These are phyloP conservation scores for Boletus mariae DNA, from an alignment of 1,284 basidiomycete species.

Conservation along the genomic window DNA sequence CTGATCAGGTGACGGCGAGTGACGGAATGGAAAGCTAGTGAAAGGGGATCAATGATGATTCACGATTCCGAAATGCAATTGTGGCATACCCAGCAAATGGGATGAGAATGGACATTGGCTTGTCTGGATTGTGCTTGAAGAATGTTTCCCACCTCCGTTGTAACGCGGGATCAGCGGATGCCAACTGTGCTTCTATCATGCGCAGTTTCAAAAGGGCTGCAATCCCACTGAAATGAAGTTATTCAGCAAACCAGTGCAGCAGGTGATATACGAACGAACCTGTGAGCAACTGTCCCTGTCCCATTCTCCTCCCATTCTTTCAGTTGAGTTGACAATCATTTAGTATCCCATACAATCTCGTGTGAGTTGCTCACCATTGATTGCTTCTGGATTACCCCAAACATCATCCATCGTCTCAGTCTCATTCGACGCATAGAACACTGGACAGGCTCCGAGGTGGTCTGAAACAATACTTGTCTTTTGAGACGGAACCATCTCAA, in stretches of 20 bases:
- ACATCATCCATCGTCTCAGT: slow-evolving; percentile 45
- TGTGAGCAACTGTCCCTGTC: slow-evolving; percentile 25
- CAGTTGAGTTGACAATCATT: not conserved
- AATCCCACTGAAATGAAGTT: slow-evolving; percentile 29
- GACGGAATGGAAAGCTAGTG: slow-evolving; percentile 7
- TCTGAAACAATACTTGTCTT: slow-evolving; percentile 30
- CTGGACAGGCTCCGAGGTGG: slow-evolving; percentile 38
- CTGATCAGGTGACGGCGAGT: not conserved
- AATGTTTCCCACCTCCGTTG: slow-evolving; percentile 38
- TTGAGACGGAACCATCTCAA: too few species aligned
- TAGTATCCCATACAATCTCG: not conserved
- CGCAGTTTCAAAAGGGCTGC: slow-evolving; percentile 41
- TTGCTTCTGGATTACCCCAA: slow-evolving; percentile 35
- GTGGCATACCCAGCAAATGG: slow-evolving; percentile 15
- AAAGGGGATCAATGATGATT: not conserved
- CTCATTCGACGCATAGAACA: slow-evolving; percentile 39
- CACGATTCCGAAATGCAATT: not conserved
- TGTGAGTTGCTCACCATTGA: slow-evolving; percentile 28
- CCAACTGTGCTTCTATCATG: slow-evolving; percentile 35
- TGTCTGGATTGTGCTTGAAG: slow-evolving; percentile 29
- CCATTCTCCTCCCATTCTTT: not conserved
- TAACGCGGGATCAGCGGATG: slow-evolving; percentile 37
- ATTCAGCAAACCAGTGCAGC: not conserved
- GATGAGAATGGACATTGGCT: slow-evolving; percentile 18
- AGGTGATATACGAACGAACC: slow-evolving; percentile 34